Percentiles rank a stretch among this genome's conserved stretches.
Conservation (phyloP, 2,329 filamentous ascomycete species). For the Alternaria brassicicola region DNA sequence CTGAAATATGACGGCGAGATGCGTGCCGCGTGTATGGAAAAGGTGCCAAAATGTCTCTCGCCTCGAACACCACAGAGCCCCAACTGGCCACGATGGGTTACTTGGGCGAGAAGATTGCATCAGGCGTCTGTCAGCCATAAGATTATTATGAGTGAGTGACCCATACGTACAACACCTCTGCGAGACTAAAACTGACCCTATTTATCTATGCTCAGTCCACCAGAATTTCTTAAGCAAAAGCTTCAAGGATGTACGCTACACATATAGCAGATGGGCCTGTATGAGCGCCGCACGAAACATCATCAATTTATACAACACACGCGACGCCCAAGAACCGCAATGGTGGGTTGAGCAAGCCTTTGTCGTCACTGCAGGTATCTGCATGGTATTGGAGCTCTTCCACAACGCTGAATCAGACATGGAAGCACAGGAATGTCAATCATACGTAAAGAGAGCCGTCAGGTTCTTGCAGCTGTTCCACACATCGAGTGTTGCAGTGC, state of each 20-base stretch:
- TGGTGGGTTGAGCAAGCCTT: constrained; percentile 52
- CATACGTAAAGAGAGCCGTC: constrained; percentile 44
- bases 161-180: background rate
- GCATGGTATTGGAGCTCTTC: constrained; percentile 38
- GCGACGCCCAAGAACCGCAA: constrained; percentile 49
- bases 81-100: constrained; percentile 50
- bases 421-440: constrained; percentile 32
- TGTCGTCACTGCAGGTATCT: constrained; percentile 39
- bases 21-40: constrained; percentile 42
- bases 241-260: constrained; percentile 52
- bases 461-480: constrained; percentile 33
- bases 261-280: constrained; percentile 52
- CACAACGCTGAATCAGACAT: constrained; percentile 28
- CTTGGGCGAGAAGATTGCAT: constrained; percentile 49
- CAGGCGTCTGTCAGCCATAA: constrained; percentile 52
- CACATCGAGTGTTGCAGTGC: constrained; percentile 35
- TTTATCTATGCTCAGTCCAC: constrained; percentile 32
- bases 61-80: constrained; percentile 41
- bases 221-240: constrained; percentile 52
- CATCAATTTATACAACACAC: constrained; percentile 45
- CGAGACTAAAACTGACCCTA: background rate
- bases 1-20: constrained; percentile 50
- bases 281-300: constrained; percentile 51
- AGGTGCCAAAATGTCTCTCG: constrained; percentile 45
- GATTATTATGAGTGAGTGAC: constrained; percentile 49